phyloP scores from a whole-genome alignment of 495 filamentous ascomycete species.

The Daldinia caldariorum region DNA sequence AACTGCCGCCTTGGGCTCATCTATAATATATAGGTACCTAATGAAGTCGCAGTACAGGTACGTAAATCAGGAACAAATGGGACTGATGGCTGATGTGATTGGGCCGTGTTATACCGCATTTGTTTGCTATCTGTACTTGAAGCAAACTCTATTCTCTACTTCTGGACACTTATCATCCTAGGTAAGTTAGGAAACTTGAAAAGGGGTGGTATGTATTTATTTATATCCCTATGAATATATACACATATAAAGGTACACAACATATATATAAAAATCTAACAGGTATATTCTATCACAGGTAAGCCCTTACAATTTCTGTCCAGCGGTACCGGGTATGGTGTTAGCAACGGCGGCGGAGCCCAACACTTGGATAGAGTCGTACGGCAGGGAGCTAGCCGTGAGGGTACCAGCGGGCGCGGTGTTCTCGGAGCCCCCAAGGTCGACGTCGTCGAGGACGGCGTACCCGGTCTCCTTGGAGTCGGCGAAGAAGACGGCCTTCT shows the following conservation, averaged over 20 bases:
- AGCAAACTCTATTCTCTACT: neutral
- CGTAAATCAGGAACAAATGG: too few species aligned
- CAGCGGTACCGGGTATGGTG: conserved; percentile 60
- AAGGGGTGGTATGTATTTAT: too few species aligned
- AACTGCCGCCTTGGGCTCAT: neutral
- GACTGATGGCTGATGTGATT: neutral
- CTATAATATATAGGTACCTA: too few species aligned
- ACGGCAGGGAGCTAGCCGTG: conserved; percentile 34
- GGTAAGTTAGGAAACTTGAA: neutral
- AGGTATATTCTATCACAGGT: too few species aligned
- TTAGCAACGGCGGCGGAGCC: conserved; percentile 55
- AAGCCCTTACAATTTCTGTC: conserved; percentile 51
- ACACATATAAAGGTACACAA: too few species aligned
- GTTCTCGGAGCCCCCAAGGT: conserved; percentile 63
- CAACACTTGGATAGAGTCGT: conserved; percentile 39
- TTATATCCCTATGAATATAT: too few species aligned
- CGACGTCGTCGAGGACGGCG: conserved; percentile 62
- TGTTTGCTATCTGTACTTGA: neutral
- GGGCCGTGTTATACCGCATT: neutral
- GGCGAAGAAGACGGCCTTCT: conserved; percentile 63
- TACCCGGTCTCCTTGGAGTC: conserved; percentile 63
- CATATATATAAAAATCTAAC: too few species aligned
- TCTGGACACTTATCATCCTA: neutral
- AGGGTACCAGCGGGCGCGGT: conserved; percentile 60
- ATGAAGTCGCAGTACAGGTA: too few species aligned